phyloP scores from a whole-genome alignment of 495 filamentous ascomycete genomes.

The Xylaria sp. region DNA sequence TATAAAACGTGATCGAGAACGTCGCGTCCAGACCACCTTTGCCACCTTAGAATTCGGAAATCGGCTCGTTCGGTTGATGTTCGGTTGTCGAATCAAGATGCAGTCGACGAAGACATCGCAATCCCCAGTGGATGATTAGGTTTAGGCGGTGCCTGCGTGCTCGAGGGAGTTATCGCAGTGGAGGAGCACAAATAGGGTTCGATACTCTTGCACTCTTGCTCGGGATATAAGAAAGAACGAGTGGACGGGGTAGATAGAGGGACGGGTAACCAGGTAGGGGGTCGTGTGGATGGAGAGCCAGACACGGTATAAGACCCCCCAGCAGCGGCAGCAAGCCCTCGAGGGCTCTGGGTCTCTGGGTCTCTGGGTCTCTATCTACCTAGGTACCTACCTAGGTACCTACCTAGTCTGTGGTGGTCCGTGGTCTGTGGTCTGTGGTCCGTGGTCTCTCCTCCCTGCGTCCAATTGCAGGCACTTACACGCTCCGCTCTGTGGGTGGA shows the following conservation, averaged over 20 bases:
- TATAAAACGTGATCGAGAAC: background rate
- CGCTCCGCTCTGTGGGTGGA: constrained; percentile 2
- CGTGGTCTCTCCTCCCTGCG: constrained; percentile 2
- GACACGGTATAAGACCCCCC: constrained; percentile 22
- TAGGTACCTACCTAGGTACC: no score
- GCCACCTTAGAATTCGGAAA: background rate
- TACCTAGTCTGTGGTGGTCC: no score
- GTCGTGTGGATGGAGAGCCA: constrained; percentile 17
- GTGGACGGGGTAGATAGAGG: constrained; percentile 23
- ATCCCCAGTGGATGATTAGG: background rate
- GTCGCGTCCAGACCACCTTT: constrained; percentile 9
- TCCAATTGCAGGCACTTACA: constrained; percentile 2
- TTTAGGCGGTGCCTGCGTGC: constrained; percentile 4
- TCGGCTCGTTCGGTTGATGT: constrained; percentile 15
- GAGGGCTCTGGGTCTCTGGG: no score
- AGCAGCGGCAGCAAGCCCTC: no score
- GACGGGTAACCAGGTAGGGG: constrained; percentile 23
- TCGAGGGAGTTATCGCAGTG: constrained; percentile 1
- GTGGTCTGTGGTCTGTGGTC: no score
- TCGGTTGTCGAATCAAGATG: background rate
- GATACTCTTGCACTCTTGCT: constrained; percentile 28
- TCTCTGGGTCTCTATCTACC: no score
- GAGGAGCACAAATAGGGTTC: constrained; percentile 22
- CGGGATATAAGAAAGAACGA: constrained; percentile 26
- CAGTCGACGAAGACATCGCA: constrained; percentile 22